These are phyloP conservation scores for Diaporthe sp. DNA, from an alignment of 2,329 filamentous ascomycete species.

Conservation along the genomic window DNA sequence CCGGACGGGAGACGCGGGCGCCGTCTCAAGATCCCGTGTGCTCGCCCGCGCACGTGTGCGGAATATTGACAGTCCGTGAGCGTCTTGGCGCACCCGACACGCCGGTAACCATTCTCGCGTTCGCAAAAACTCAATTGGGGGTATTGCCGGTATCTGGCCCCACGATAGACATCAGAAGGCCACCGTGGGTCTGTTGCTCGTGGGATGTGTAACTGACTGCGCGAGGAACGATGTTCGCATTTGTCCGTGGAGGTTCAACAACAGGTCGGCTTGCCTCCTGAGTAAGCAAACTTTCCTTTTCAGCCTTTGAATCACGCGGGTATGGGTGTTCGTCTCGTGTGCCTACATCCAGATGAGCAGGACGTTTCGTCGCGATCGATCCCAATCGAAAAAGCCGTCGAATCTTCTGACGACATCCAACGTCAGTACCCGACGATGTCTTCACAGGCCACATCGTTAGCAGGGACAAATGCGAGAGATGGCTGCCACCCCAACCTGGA, in stretches of 20 bases:
- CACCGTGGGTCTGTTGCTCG: neutral
- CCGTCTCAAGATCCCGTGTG: conserved; percentile 4
- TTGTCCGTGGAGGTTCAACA: neutral
- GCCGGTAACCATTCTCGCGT: neutral
- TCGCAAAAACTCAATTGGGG: neutral
- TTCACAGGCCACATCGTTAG: no score
- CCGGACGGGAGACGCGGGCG: neutral
- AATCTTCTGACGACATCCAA: no score
- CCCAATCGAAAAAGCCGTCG: neutral
- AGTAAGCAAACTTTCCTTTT: neutral
- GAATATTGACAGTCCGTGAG: neutral
- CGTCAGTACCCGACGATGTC: no score
- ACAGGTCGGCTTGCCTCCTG: neutral
- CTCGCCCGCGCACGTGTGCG: neutral
- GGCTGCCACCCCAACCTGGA: neutral
- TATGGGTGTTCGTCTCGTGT: neutral
- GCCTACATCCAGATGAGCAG: neutral
- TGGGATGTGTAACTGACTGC: neutral
- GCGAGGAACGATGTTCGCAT: neutral
- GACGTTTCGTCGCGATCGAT: no score
- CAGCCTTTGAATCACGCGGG: neutral
- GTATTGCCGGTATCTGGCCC: neutral
- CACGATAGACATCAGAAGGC: neutral
- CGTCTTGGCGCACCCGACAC: conserved; percentile 1
- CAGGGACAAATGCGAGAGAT: neutral